phyloP scores from a whole-genome alignment of 768 basidiomycete species.

The Paxillus ammoniavirescens region DNA sequence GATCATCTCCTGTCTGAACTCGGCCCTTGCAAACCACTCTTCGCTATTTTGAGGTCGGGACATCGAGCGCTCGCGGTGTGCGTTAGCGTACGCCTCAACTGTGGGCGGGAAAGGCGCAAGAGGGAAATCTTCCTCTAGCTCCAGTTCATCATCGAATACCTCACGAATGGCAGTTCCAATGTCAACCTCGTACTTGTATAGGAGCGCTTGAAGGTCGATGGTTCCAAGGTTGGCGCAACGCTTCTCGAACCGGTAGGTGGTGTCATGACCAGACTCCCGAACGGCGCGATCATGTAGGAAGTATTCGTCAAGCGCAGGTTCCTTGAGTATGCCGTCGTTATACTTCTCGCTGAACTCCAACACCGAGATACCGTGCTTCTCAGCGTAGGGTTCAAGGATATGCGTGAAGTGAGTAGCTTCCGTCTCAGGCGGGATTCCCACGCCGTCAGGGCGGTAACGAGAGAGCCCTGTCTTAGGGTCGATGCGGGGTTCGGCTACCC shows the following conservation, averaged over 20 bases:
- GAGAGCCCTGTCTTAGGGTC: conserved; percentile 94
- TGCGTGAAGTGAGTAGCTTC: conserved; percentile 99
- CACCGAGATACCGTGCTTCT: conserved; percentile 88
- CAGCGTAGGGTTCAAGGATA: conserved; percentile 92
- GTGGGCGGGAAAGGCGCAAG: conserved; percentile 90
- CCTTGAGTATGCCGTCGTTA: conserved; percentile 78
- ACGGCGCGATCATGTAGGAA: conserved; percentile 97
- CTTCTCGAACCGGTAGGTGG: conserved; percentile 96
- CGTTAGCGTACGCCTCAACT: conserved; percentile 63
- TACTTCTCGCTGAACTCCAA: conserved; percentile 97
- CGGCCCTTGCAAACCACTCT: conserved; percentile 93
- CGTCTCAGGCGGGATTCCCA: conserved; percentile 97
- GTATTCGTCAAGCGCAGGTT: conserved; percentile 93
- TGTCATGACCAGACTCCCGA: conserved; percentile 95
- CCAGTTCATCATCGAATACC: conserved; percentile 90
- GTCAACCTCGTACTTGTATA: conserved; percentile 99
- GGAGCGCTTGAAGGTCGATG: conserved; percentile 89
- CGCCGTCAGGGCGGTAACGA: conserved; percentile 88
- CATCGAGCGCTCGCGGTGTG: conserved; percentile 57
- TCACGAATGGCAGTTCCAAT: conserved; percentile 98
- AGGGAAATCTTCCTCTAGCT: conserved; percentile 89
- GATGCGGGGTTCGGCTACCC: conserved; percentile 93
- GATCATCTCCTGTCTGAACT: conserved; percentile 78
- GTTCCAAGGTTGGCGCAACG: conserved; percentile 96
- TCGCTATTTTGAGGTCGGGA: conserved; percentile 67